These are phyloP conservation scores for Rhododendron ovatum DNA, from an alignment of 148 eudicot species.

Conservation along the genomic window DNA sequence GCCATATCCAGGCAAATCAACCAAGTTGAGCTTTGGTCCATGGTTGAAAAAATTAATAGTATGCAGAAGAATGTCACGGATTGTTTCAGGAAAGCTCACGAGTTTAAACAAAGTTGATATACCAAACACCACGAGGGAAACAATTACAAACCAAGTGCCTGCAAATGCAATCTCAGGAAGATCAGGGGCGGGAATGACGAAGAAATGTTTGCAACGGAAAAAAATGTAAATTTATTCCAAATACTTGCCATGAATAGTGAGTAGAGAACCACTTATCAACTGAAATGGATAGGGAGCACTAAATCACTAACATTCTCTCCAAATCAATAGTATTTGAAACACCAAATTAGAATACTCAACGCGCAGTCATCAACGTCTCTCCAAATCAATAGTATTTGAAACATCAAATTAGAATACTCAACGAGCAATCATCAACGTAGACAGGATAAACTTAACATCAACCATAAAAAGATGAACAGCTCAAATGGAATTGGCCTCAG, in stretches of 20 bases:
- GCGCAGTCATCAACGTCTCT: background rate
- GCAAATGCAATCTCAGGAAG: constrained; percentile 95
- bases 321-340: constrained; percentile 11
- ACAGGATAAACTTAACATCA: background rate
- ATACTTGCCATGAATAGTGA: constrained; percentile 50
- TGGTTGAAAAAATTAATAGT: constrained; percentile 86
- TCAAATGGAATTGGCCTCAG: no score
- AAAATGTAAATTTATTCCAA: constrained; percentile 76
- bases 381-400: constrained; percentile 11
- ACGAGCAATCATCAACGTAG: background rate
- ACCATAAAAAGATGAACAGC: no score
- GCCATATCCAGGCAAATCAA: constrained; percentile 96
- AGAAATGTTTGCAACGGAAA: constrained; percentile 87
- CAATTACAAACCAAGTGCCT: constrained; percentile 33
- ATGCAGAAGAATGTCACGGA: constrained; percentile 38
- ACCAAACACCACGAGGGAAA: background rate
- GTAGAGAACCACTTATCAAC: background rate
- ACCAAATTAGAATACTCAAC: background rate
- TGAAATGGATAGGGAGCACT: constrained; percentile 18
- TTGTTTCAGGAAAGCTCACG: background rate
- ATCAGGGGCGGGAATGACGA: constrained; percentile 83
- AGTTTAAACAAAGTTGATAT: background rate
- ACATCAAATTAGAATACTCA: background rate
- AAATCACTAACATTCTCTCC: background rate
- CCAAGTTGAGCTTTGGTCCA: constrained; percentile 73